These are phyloP conservation scores for Wallacemonas sp. DNA, from an alignment of 208 protist species.

Conservation along the genomic window DNA sequence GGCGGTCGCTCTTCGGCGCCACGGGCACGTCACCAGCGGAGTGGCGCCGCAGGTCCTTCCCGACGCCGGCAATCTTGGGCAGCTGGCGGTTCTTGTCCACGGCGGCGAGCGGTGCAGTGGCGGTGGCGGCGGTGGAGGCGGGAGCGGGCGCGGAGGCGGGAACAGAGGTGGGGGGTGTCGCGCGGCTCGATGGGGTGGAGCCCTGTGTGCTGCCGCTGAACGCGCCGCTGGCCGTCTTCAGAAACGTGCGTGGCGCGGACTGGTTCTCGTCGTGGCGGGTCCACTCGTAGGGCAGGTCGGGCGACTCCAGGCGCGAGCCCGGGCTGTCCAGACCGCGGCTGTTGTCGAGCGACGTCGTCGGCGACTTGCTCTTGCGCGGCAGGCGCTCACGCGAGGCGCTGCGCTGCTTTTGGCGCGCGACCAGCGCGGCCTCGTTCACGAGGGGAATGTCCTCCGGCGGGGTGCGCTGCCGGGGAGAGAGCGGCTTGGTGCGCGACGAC, in stretches of 20 bases:
- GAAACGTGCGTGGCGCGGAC: slow-evolving; percentile 10
- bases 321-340: background rate
- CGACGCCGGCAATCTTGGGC: slow-evolving; percentile 6
- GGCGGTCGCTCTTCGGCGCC: background rate
- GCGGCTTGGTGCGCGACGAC: background rate
- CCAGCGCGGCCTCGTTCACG: slow-evolving; percentile 9
- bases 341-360: background rate
- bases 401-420: slow-evolving; percentile 11
- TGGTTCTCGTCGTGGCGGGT: slow-evolving; percentile 21
- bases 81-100: slow-evolving; percentile 11
- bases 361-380: slow-evolving; percentile 13
- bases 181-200: background rate
- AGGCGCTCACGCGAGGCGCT: slow-evolving; percentile 15
- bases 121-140: background rate
- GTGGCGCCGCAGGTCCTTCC: background rate
- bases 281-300: slow-evolving; percentile 11
- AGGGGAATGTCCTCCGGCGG: slow-evolving; percentile 3
- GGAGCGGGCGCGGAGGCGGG: background rate
- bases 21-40: background rate
- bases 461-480: background rate
- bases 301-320: slow-evolving; percentile 9
- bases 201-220: background rate
- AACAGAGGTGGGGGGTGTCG: background rate
- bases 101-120: background rate
- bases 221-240: slow-evolving; percentile 13